phyloP scores from a whole-genome alignment of 257 asterid species.

The Cynanchum wilfordii region DNA sequence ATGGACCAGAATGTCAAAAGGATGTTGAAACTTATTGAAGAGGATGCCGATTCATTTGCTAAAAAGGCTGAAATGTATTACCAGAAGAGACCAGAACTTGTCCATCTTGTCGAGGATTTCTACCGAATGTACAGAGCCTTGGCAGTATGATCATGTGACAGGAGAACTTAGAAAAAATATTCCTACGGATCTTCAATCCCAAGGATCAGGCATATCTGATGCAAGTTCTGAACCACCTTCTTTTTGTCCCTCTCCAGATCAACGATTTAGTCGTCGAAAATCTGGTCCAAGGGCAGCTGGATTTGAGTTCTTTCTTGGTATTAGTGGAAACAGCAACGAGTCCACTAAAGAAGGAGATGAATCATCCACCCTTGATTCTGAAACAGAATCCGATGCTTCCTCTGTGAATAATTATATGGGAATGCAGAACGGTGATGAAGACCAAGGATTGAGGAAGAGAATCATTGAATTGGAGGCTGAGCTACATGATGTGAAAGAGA shows the following conservation, averaged over 20 bases:
- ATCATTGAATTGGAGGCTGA: conserved; percentile 56
- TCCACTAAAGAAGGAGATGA: conserved; percentile 68
- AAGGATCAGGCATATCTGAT: conserved; percentile 78
- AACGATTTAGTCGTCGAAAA: conserved; percentile 34
- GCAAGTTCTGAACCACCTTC: conserved; percentile 63
- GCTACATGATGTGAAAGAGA: conserved; percentile 59
- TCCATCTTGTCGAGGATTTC: conserved; percentile 67
- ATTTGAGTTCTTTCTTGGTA: conserved; percentile 64
- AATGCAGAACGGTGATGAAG: conserved; percentile 43
- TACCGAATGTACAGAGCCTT: conserved; percentile 64
- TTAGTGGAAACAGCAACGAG: conserved; percentile 51
- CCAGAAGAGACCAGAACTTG: conserved; percentile 76
- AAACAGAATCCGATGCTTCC: conserved; percentile 79
- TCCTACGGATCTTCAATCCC: conserved; percentile 86
- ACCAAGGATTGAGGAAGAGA: conserved; percentile 44
- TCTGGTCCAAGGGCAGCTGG: conserved; percentile 89
- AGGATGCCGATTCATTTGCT: conserved; percentile 89
- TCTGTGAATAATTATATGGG: conserved; percentile 59
- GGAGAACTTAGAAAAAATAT: conserved; percentile 65
- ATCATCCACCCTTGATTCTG: conserved; percentile 66
- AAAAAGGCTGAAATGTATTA: conserved; percentile 90
- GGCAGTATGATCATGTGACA: conserved; percentile 78
- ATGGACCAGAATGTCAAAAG: conserved; percentile 76
- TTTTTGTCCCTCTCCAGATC: conserved; percentile 44
- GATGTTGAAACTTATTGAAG: conserved; percentile 73